A percentile compares a stretch with the other conserved stretches of the same genome.
phyloP scores from a whole-genome alignment of 208 protist genomes.

The Trypanosomatidae sp. region DNA sequence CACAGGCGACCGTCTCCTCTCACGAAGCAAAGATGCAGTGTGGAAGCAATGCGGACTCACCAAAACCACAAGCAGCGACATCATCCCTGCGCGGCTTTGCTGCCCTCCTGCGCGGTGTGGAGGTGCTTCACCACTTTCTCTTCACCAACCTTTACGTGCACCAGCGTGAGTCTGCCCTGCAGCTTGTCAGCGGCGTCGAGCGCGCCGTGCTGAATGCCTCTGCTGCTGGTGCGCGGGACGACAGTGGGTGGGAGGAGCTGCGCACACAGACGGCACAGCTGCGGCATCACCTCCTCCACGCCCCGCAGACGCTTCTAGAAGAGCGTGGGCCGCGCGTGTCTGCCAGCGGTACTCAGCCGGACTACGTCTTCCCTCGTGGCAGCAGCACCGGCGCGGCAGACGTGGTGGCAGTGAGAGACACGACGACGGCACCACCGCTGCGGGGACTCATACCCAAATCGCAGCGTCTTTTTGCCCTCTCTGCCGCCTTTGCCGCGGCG shows the following conservation, averaged over 20 bases:
- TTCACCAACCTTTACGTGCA: conserved; percentile 31
- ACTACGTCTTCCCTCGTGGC: not conserved
- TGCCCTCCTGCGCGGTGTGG: conserved; percentile 20
- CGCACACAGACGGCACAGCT: conserved; percentile 7
- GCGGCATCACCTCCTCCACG: conserved; percentile 3
- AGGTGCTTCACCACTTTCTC: conserved; percentile 27
- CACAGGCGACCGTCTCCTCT: no score
- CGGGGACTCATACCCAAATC: no score
- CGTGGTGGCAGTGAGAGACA: no score
- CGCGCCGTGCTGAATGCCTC: conserved; percentile 2
- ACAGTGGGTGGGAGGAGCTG: conserved; percentile 6
- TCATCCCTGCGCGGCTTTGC: no score
- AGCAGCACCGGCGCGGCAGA: not conserved
- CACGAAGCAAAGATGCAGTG: no score
- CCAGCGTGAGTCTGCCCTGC: conserved; percentile 24
- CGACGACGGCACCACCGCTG: no score
- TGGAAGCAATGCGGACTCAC: no score
- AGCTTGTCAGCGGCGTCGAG: conserved; percentile 18
- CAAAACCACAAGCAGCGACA: no score
- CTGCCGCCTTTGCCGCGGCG: conserved; percentile 25
- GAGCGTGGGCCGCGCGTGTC: no score
- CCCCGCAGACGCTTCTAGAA: no score
- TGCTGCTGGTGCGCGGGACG: not conserved
- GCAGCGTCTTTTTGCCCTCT: conserved; percentile 41
- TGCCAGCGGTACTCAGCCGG: not conserved